Percentiles rank a stretch among this genome's conserved stretches.
These are phyloP conservation scores for Blastobotrys proliferans DNA, from an alignment of 1,139 yeast species.

Conservation along the genomic window DNA sequence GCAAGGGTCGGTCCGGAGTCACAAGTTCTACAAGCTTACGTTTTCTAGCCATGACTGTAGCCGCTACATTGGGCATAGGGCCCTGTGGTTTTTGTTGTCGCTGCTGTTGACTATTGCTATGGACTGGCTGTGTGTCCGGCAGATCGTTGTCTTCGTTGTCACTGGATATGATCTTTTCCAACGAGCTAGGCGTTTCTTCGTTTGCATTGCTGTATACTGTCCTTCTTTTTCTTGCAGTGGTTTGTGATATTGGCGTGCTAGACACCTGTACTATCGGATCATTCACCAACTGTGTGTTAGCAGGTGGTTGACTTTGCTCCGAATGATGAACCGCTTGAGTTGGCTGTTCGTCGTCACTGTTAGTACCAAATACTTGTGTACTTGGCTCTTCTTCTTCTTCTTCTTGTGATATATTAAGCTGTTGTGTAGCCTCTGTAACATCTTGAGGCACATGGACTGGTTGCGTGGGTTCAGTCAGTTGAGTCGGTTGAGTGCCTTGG, in stretches of 20 bases:
- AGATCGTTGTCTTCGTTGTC: conserved; percentile 2
- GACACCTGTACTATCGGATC: conserved; percentile 6
- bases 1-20: conserved; percentile 9
- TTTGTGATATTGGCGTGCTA: conserved; percentile 8
- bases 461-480: background rate
- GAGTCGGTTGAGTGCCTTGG: too few relatives aligned
- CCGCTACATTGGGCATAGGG: background rate
- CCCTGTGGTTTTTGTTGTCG: background rate
- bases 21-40: conserved; percentile 4
- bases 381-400: conserved; percentile 1
- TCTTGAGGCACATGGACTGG: background rate
- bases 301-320: background rate
- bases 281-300: conserved; percentile 2
- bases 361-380: conserved; percentile 5
- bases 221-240: background rate
- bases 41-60: conserved; percentile 5
- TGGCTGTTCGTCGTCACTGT: background rate
- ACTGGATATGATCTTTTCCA: conserved; percentile 9
- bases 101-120: background rate
- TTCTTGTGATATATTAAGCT: background rate
- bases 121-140: background rate
- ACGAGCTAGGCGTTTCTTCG: background rate
- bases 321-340: conserved; percentile 1
- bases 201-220: background rate
- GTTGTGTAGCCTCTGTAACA: background rate